Percentiles rank a stretch among this genome's conserved stretches.
These are phyloP conservation scores for Stagonosporopsis vannaccii DNA, from an alignment of 2,329 filamentous ascomycete genomes.

Conservation along the genomic window DNA sequence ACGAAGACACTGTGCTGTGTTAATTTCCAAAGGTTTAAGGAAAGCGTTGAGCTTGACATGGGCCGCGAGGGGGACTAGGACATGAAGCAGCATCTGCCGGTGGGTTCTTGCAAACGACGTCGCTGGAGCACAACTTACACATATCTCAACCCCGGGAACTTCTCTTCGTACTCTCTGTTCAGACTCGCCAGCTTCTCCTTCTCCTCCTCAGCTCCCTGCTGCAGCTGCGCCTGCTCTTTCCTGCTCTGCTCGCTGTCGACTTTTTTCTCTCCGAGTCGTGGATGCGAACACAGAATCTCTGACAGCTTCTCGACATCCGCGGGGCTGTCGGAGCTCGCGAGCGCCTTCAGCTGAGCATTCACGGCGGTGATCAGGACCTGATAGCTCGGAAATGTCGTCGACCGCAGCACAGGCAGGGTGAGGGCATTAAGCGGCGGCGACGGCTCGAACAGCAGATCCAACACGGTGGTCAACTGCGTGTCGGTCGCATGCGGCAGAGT, in stretches of 20 bases:
- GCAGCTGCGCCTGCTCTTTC: slow-evolving; percentile 82
- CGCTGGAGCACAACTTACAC: slow-evolving; percentile 58
- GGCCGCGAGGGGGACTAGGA: too few species aligned
- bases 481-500: slow-evolving; percentile 65
- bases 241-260: slow-evolving; percentile 81
- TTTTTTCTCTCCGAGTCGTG: slow-evolving; percentile 80
- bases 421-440: slow-evolving; percentile 76
- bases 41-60: too few species aligned
- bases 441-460: slow-evolving; percentile 87
- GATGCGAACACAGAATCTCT: slow-evolving; percentile 80
- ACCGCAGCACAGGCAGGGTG: slow-evolving; percentile 70
- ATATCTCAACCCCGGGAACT: slow-evolving; percentile 83
- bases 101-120: neutral
- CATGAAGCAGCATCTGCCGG: neutral
- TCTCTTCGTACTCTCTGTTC: slow-evolving; percentile 81
- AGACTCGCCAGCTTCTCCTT: slow-evolving; percentile 64
- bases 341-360: slow-evolving; percentile 64
- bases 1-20: slow-evolving; percentile 74
- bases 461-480: slow-evolving; percentile 62
- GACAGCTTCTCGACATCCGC: slow-evolving; percentile 67
- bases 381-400: slow-evolving; percentile 71
- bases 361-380: slow-evolving; percentile 71
- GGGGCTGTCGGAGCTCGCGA: slow-evolving; percentile 43
- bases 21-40: neutral
- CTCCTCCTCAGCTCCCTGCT: slow-evolving; percentile 60